Conservation (phyloP, 345 rosid species). For the Noccaea bulbosa region DNA sequence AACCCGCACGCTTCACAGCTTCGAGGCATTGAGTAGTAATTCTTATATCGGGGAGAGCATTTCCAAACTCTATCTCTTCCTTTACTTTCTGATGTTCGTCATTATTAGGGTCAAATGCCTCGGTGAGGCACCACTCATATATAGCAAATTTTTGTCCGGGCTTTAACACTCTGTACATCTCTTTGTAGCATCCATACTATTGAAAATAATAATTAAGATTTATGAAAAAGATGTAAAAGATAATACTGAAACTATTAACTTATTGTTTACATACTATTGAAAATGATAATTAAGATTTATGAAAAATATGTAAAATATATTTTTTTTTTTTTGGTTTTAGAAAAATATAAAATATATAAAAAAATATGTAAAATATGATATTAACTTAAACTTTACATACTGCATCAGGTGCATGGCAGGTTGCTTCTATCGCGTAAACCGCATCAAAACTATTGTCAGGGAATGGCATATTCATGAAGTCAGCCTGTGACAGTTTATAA, state of each 20-base stretch:
- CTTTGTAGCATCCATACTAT: constrained; percentile 92
- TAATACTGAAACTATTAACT: no score
- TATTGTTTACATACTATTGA: constrained; percentile 49
- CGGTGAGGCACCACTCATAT: constrained; percentile 99
- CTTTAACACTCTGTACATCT: constrained; percentile 90
- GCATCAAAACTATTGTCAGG: constrained; percentile 90
- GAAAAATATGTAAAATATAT: no score
- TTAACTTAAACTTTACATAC: constrained; percentile 51
- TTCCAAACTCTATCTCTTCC: constrained; percentile 93
- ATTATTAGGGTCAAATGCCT: constrained; percentile 74
- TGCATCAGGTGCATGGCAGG: constrained; percentile 99
- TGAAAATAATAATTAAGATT: no score
- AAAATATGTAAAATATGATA: no score
- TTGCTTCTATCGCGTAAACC: constrained; percentile 96
- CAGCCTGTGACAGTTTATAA: constrained; percentile 59
- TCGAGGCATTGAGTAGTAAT: constrained; percentile 72
- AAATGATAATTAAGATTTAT: no score
- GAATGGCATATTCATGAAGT: constrained; percentile 99
- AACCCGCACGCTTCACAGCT: constrained; percentile 89
- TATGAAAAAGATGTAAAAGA: no score
- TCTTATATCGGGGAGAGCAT: constrained; percentile 95
- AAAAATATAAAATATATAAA: no score
- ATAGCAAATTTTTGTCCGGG: constrained; percentile 94
- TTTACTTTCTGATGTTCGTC: constrained; percentile 78
- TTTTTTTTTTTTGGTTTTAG: no score